Evolutionary conservation across 2,329 filamentous ascomycete genomes (phyloP).

Genomic region (Alternaria triticimaculans): DNA sequence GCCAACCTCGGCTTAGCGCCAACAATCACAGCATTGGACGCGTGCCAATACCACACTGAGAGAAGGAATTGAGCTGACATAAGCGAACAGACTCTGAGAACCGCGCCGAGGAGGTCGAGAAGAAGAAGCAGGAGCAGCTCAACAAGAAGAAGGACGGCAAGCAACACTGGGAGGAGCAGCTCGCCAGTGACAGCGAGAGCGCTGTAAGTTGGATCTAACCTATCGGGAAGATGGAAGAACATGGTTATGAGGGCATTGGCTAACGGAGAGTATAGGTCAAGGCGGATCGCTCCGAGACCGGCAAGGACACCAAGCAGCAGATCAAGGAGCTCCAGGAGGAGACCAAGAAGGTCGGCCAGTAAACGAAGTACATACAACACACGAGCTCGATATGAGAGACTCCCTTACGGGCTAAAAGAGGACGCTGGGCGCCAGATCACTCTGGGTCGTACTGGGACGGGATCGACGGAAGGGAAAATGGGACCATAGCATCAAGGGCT

Average conservation of each 20-base stretch:
- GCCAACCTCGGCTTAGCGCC: background rate
- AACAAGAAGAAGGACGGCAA: slow-evolving; percentile 54
- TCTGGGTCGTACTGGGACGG: background rate
- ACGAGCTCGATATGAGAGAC: background rate
- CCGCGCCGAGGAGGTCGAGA: slow-evolving; percentile 50
- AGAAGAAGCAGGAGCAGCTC: slow-evolving; percentile 53
- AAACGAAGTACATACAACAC: background rate
- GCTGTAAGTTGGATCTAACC: slow-evolving; percentile 32
- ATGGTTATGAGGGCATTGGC: background rate
- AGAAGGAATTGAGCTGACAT: slow-evolving; percentile 12
- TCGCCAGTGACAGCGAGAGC: slow-evolving; percentile 53
- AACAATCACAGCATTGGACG: background rate
- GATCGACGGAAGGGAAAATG: background rate
- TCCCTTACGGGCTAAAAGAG: background rate
- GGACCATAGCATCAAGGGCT: background rate
- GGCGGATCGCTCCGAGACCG: slow-evolving; percentile 53
- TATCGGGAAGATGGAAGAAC: no score
- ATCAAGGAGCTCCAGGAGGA: slow-evolving; percentile 57
- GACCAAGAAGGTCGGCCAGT: slow-evolving; percentile 41
- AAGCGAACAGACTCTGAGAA: slow-evolving; percentile 33
- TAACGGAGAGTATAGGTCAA: slow-evolving; percentile 40
- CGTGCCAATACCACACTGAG: background rate
- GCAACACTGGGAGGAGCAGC: slow-evolving; percentile 53
- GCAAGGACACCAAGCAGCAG: slow-evolving; percentile 47
- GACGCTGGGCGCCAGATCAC: background rate